phyloP scores from a whole-genome alignment of 805 yeast species.

The Cyberlindnera amylophila region DNA sequence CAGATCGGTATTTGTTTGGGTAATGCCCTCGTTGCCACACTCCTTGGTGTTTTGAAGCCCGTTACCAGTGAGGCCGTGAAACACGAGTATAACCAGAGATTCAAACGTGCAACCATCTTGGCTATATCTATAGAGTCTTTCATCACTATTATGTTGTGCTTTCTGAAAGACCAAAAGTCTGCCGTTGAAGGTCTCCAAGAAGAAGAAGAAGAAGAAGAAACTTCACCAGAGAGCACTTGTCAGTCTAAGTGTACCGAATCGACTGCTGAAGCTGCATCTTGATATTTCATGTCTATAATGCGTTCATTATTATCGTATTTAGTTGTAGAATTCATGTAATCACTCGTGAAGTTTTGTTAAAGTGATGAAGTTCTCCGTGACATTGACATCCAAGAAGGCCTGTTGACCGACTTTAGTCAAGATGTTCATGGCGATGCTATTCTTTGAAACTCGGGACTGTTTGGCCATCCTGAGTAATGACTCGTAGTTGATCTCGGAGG shows the following conservation, averaged over 20 bases:
- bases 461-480: constrained; percentile 15
- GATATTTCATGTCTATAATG: neutral
- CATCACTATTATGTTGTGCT: neutral
- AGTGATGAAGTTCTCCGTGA: constrained; percentile 4
- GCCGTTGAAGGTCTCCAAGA: constrained; percentile 1
- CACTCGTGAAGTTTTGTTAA: constrained; percentile 1
- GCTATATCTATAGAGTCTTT: constrained; percentile 7
- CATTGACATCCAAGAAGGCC: constrained; percentile 10
- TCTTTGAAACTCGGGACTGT: constrained; percentile 3
- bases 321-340: too few relatives aligned
- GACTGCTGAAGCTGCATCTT: too few relatives aligned
- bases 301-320: neutral
- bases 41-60: constrained; percentile 26
- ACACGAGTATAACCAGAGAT: constrained; percentile 1
- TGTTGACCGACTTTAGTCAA: constrained; percentile 14
- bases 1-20: constrained; percentile 34
- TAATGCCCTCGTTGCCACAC: constrained; percentile 26
- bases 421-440: constrained; percentile 2
- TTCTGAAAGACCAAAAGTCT: constrained; percentile 13
- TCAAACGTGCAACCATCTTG: constrained; percentile 8
- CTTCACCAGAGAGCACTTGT: neutral
- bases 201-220: neutral
- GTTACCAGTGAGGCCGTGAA: neutral
- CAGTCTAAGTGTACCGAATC: too few relatives aligned
- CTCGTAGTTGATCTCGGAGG: constrained; percentile 14